A percentile compares a stretch with the other conserved stretches of the same genome.
phyloP scores from a whole-genome alignment of 768 basidiomycete species.

The Jaapia argillacea region DNA sequence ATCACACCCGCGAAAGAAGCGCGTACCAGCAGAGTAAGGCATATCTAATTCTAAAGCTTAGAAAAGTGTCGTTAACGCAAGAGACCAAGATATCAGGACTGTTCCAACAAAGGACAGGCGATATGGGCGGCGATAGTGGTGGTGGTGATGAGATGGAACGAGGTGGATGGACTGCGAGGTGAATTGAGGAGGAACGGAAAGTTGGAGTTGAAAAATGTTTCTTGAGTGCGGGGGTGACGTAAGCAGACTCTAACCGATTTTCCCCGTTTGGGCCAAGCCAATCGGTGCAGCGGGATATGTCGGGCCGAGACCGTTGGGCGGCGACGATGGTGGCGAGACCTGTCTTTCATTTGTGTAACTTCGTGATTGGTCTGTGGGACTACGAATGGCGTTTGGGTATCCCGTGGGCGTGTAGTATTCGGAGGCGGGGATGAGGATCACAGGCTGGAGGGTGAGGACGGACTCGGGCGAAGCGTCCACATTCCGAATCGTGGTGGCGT shows the following conservation, averaged over 20 bases:
- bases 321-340: too few species aligned
- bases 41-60: slow-evolving; percentile 17
- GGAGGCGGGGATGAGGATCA: too few species aligned
- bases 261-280: background rate
- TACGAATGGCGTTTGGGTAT: too few species aligned
- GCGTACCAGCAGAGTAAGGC: slow-evolving; percentile 35
- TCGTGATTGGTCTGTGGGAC: too few species aligned
- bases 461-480: too few species aligned
- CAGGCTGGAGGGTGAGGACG: too few species aligned
- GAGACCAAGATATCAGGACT: too few species aligned
- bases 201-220: background rate
- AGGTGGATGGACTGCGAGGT: background rate
- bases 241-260: background rate
- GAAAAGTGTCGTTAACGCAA: background rate
- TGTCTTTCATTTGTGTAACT: too few species aligned
- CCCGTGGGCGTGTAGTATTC: too few species aligned
- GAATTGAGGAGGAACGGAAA: background rate
- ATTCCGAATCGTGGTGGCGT: too few species aligned
- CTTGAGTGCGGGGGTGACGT: background rate
- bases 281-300: background rate
- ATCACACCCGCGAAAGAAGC: background rate
- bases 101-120: too few species aligned
- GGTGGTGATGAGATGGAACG: background rate
- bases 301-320: too few species aligned
- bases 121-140: background rate